phyloP scores from a whole-genome alignment of 352 stramenopile genomes.

The Globisporangium spiculum region DNA sequence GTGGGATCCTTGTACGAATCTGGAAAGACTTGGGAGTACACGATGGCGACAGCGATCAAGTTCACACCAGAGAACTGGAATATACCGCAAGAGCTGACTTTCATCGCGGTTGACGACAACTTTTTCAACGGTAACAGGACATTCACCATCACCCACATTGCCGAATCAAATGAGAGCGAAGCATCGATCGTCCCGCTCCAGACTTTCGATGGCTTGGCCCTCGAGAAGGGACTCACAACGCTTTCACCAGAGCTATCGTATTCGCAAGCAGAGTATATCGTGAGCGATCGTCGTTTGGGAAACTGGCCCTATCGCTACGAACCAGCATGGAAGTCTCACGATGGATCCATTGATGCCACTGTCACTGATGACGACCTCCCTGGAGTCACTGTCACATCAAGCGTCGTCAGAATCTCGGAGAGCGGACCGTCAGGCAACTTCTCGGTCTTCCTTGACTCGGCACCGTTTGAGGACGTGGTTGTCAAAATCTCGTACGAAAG shows the following conservation, averaged over 20 bases:
- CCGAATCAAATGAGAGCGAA: constrained; percentile 26
- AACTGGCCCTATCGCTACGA: constrained; percentile 41
- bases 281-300: constrained; percentile 23
- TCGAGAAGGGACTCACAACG: constrained; percentile 23
- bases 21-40: constrained; percentile 27
- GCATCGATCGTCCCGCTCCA: constrained; percentile 30
- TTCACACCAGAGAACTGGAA: constrained; percentile 68
- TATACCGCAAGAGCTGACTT: constrained; percentile 42
- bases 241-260: constrained; percentile 36
- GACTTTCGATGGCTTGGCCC: constrained; percentile 17
- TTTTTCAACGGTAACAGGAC: constrained; percentile 48
- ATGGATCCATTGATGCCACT: constrained; percentile 31
- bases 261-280: constrained; percentile 36
- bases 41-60: constrained; percentile 36
- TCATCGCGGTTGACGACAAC: constrained; percentile 64
- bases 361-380: constrained; percentile 68
- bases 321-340: constrained; percentile 30
- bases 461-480: constrained; percentile 42
- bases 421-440: constrained; percentile 41
- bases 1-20: constrained; percentile 44
- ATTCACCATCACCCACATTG: constrained; percentile 32
- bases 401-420: constrained; percentile 39
- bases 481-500: constrained; percentile 45
- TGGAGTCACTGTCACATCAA: constrained; percentile 47
- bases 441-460: constrained; percentile 58